phyloP scores from a whole-genome alignment of 495 filamentous ascomycete genomes.

The Penicillium lagena region DNA sequence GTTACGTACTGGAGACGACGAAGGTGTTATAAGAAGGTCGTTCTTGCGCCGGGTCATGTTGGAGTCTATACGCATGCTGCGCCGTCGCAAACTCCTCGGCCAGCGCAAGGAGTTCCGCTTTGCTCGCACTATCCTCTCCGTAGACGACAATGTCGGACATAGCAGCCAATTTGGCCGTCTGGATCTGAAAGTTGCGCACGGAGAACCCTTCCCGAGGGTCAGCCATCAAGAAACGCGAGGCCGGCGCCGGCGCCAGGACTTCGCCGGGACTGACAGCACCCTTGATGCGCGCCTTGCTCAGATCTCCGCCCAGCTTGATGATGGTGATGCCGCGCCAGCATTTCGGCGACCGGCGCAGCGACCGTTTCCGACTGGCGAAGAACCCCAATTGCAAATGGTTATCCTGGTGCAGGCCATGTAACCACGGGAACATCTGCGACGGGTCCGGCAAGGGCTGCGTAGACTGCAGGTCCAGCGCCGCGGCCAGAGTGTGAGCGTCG shows the following conservation, averaged over 20 bases:
- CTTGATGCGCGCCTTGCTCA: conserved; percentile 69
- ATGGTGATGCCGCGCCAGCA: conserved; percentile 78
- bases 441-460: conserved; percentile 79
- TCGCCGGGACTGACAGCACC: conserved; percentile 78
- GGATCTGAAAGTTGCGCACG: conserved; percentile 93
- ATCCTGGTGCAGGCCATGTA: conserved; percentile 86
- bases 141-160: conserved; percentile 92
- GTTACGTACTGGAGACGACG: conserved; percentile 54
- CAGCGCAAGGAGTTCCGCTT: conserved; percentile 52
- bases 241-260: conserved; percentile 55
- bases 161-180: conserved; percentile 80
- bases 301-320: conserved; percentile 82
- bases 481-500: conserved; percentile 57
- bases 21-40: conserved; percentile 79
- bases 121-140: conserved; percentile 54
- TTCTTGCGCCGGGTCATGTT: conserved; percentile 49
- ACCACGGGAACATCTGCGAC: conserved; percentile 86
- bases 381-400: conserved; percentile 87
- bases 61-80: conserved; percentile 66
- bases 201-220: conserved; percentile 83
- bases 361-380: conserved; percentile 71
- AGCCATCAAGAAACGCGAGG: conserved; percentile 43
- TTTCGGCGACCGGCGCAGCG: conserved; percentile 64
- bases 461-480: conserved; percentile 67
- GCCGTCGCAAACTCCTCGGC: conserved; percentile 69